Percentiles rank a stretch among this genome's conserved stretches.
These are phyloP conservation scores for Arthrobotrys megalospora DNA, from an alignment of 2,329 filamentous ascomycete species.

Conservation along the genomic window DNA sequence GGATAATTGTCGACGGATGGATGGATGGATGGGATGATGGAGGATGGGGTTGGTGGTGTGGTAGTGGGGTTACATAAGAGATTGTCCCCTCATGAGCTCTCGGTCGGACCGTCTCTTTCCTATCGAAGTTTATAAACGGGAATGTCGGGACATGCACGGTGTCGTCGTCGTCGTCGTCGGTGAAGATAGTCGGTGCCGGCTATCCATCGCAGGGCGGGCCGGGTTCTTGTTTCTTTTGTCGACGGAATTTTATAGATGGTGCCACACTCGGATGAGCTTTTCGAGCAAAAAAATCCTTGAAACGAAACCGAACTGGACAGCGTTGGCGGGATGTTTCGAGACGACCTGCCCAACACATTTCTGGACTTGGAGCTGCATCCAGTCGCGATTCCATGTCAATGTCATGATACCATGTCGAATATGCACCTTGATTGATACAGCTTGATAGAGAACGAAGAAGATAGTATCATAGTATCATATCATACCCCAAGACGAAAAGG, in stretches of 20 bases:
- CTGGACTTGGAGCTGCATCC: neutral
- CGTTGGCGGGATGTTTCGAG: constrained; percentile 18
- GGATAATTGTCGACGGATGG: constrained; percentile 3
- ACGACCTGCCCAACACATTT: constrained; percentile 59
- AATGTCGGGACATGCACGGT: constrained; percentile 7
- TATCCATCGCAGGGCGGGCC: constrained; percentile 35
- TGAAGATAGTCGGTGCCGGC: constrained; percentile 10
- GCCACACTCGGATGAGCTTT: constrained; percentile 44
- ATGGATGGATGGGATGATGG: neutral
- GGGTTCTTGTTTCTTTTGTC: neutral
- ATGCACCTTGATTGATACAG: neutral
- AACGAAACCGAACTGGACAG: neutral
- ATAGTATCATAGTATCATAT: too few species aligned
- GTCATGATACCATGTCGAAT: neutral
- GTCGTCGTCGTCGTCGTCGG: constrained; percentile 6
- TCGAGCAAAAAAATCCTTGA: constrained; percentile 25
- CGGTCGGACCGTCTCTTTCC: neutral
- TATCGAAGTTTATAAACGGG: neutral
- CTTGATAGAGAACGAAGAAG: neutral
- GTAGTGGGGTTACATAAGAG: constrained; percentile 27
- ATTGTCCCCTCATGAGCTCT: constrained; percentile 15
- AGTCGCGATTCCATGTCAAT: too few species aligned
- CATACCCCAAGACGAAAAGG: neutral
- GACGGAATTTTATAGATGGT: constrained; percentile 21
- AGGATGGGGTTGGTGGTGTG: constrained; percentile 10